Conservation (phyloP, 176 grass and related monocot genomes). For the Eragrostis curvula region DNA sequence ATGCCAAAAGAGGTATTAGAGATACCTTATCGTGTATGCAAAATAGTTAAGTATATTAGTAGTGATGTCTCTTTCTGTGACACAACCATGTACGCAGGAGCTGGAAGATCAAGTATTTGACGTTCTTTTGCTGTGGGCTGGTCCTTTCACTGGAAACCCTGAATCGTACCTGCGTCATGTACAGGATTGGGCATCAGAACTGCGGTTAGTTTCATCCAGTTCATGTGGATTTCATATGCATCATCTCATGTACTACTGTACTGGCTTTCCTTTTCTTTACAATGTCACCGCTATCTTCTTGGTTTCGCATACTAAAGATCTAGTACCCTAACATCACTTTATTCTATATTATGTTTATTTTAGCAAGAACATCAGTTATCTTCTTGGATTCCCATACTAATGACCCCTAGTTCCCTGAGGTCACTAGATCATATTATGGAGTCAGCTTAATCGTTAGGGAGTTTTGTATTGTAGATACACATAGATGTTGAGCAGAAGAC, state of each 20-base stretch:
- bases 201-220: conserved; percentile 59
- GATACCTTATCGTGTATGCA: conserved; percentile 34
- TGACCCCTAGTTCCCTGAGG: conserved; percentile 7
- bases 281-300: conserved; percentile 1
- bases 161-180: conserved; percentile 77
- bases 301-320: conserved; percentile 8
- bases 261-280: background rate
- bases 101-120: conserved; percentile 98
- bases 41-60: conserved; percentile 22
- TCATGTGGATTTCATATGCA: background rate
- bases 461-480: background rate
- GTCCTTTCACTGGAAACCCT: conserved; percentile 86
- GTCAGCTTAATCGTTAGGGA: background rate
- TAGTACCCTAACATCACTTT: background rate
- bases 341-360: background rate
- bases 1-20: conserved; percentile 95
- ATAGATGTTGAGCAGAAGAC: background rate
- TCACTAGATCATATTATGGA: background rate
- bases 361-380: background rate
- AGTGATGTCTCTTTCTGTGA: conserved; percentile 33
- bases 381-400: conserved; percentile 8
- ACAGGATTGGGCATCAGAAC: conserved; percentile 84
- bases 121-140: conserved; percentile 96
- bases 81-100: conserved; percentile 56
- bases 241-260: conserved; percentile 21